Percentiles rank a stretch among this genome's conserved stretches.
phyloP scores from a whole-genome alignment of 768 basidiomycete species.

The Tulasnella sp. region DNA sequence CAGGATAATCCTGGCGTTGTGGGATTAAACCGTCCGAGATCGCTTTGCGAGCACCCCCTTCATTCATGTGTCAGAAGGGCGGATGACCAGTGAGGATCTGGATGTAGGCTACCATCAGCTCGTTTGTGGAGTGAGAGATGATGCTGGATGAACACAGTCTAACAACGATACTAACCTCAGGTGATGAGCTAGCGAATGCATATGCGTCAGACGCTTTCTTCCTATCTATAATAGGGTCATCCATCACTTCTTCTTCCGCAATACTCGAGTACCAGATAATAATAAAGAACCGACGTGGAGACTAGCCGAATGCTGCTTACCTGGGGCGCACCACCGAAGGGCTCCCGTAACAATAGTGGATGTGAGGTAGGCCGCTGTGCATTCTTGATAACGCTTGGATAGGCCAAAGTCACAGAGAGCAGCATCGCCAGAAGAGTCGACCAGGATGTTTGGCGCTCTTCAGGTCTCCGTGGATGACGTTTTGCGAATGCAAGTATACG shows the following conservation, averaged over 20 bases:
- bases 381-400: neutral
- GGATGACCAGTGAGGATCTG: slow-evolving; percentile 8
- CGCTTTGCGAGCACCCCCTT: neutral
- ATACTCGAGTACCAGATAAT: too few species aligned
- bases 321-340: neutral
- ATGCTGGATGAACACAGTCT: too few species aligned
- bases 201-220: neutral
- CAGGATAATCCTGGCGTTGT: slow-evolving; percentile 8
- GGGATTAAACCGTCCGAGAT: slow-evolving; percentile 1
- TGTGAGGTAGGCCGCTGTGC: neutral
- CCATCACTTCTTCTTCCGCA: neutral
- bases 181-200: neutral
- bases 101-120: neutral
- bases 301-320: neutral
- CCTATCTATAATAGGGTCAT: neutral
- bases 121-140: neutral
- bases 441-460: neutral
- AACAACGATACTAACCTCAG: too few species aligned
- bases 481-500: neutral
- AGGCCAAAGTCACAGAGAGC: neutral
- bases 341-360: neutral
- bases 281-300: too few species aligned
- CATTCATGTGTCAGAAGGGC: slow-evolving; percentile 1
- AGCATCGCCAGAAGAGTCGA: neutral
- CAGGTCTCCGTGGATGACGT: neutral